A percentile compares a stretch with the other conserved stretches of the same genome.
Conservation (phyloP, 345 rosid genomes). For the Geranium rotundifolium region DNA sequence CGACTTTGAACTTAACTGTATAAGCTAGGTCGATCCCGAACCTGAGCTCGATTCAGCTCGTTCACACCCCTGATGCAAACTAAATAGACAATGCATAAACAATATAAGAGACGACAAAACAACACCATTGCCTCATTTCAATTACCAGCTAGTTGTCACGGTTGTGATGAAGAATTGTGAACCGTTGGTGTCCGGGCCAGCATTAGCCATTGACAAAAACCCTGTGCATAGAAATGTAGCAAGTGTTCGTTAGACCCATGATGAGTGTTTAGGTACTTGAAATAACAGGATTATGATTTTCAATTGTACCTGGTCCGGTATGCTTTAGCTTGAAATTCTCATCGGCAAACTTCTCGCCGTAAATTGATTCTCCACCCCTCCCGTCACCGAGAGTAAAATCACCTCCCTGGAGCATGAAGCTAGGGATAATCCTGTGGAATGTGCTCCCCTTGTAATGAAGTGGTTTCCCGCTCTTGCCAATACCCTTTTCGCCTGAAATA, state of each 20-base stretch:
- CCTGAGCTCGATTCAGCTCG: too few relatives aligned
- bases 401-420: slow-evolving; percentile 94
- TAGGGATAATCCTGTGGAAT: slow-evolving; percentile 94
- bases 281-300: slow-evolving; percentile 1
- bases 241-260: not conserved
- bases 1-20: too few relatives aligned
- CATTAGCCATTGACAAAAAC: slow-evolving; percentile 82
- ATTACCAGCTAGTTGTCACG: slow-evolving; percentile 83
- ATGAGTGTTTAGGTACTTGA: not conserved
- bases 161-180: slow-evolving; percentile 95
- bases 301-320: slow-evolving; percentile 66
- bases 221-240: slow-evolving; percentile 26
- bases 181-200: slow-evolving; percentile 86
- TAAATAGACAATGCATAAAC: not conserved
- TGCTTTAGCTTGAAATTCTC: slow-evolving; percentile 97
- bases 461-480: slow-evolving; percentile 83
- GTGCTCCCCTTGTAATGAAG: slow-evolving; percentile 72
- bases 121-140: not conserved
- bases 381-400: slow-evolving; percentile 94
- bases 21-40: too few relatives aligned
- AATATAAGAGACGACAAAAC: not conserved
- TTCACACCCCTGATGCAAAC: too few relatives aligned
- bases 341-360: slow-evolving; percentile 86
- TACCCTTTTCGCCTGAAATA: slow-evolving; percentile 72
- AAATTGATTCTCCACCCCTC: slow-evolving; percentile 93